phyloP scores from a whole-genome alignment of 495 filamentous ascomycete genomes.

The Aspergillus baeticus region DNA sequence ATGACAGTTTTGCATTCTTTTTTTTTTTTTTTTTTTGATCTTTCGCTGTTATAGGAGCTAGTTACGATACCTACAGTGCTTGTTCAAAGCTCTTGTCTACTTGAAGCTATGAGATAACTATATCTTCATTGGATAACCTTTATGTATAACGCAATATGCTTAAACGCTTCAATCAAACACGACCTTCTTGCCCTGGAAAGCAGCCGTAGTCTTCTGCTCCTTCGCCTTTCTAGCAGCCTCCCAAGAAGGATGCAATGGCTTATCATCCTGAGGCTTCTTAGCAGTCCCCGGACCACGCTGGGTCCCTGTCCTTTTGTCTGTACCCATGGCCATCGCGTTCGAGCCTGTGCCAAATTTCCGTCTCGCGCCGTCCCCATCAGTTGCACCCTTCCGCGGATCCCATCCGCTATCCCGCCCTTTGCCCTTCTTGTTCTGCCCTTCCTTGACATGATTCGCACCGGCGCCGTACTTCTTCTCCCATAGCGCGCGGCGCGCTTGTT shows the following conservation, averaged over 20 bases:
- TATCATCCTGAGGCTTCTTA: slow-evolving; percentile 50
- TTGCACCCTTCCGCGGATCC: slow-evolving; percentile 48
- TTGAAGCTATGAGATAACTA: too few species aligned
- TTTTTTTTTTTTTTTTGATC: too few species aligned
- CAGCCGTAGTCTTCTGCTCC: slow-evolving; percentile 56
- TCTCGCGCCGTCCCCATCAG: slow-evolving; percentile 19
- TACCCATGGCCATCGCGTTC: slow-evolving; percentile 13
- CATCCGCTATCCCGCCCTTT: slow-evolving; percentile 44
- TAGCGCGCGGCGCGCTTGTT: slow-evolving; percentile 78
- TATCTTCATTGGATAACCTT: too few species aligned
- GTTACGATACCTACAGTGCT: too few species aligned
- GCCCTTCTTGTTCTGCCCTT: slow-evolving; percentile 26
- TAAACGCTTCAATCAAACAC: slow-evolving; percentile 70
- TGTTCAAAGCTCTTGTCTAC: too few species aligned
- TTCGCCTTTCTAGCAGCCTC: slow-evolving; percentile 85
- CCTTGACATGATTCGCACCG: slow-evolving; percentile 69
- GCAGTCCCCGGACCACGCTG: background rate
- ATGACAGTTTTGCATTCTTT: background rate
- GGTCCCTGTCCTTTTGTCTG: background rate
- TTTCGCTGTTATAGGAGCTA: too few species aligned
- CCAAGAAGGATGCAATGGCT: slow-evolving; percentile 89
- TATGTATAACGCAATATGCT: background rate
- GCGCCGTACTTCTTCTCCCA: slow-evolving; percentile 91
- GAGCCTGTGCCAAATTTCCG: slow-evolving; percentile 22
- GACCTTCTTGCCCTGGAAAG: slow-evolving; percentile 86